Base-by-base conservation (phyloP, 2,329 filamentous ascomycete species). In the Epichloe sibirici region DNA sequence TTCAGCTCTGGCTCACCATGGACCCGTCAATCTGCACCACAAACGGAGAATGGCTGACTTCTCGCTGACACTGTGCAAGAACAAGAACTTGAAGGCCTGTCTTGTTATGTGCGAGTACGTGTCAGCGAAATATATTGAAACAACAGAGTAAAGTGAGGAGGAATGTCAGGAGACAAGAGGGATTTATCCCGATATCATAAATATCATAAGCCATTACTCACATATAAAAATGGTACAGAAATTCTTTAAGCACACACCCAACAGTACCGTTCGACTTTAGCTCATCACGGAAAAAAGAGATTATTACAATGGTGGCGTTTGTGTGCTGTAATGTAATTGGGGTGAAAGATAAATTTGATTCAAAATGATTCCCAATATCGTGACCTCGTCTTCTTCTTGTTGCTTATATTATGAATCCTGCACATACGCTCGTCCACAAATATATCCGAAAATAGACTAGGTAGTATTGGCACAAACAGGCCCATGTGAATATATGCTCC, bases 281-380 rank as follows among this genome's bases (percentile, higher is more conserved):
- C 23, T 42, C 23, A 31, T 21, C 23, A 25, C 37, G 21, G 12
- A 40, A 31, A 11, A 48, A 28, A 34, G 9, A n/a, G 5, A 48
- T 42, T 5, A 40, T 31, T 9, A 6, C 28, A 42, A n/a, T 31
- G 23, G 47, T 23, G n/a, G 21, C 34, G 37, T 15, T n/a, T 37
- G 17, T 39, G 15, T 61, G 54, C 57, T 56, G 53, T 53, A 63
- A 7, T n/a, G 13, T 13, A 39, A 39, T 23, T 9, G 23, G 38
- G 55, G 61, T 61, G 57, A 54, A 50, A 53, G 43, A 44, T 8
- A 51, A 53, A 54, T 49, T 55, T 51, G 56, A 55, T 57, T 59
- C 57, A 55, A 59, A 55, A 57, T 58, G 43, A 54, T 51, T 54
- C 54, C 51, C 52, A 57, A 45, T 53, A 53, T 57, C 52, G 43